Evolutionary conservation across 352 stramenopile species (phyloP), one percentile per base, ranked within the genome.

Genomic region (Globisporangium cederbergense): DNA sequence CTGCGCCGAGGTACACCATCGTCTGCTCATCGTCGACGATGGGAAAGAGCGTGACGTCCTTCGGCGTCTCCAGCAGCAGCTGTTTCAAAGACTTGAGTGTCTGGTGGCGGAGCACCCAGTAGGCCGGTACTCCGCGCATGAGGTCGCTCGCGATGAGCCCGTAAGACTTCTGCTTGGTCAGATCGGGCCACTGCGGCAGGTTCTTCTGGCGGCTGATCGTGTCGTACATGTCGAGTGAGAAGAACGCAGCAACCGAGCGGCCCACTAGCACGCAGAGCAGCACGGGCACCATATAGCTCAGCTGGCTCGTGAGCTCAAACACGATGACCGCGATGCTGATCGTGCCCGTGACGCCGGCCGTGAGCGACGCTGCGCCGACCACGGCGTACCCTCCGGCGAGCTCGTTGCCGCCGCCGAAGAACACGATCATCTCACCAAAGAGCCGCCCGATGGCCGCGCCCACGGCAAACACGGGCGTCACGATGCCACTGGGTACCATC

Each of bases 391-490:
- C 84, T 14, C 79, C 88, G 3, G 87, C 77, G 13, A 87, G 52
- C 20, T 81, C 74, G 36, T 74, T 67, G n/a, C 76, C 73, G 2
- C 79, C 70, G 13, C 79, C 80, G 1, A 88, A 52, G 20, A 84
- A 72, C 47, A 89, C 74, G 1, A 93, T 72, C 46, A 90, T 70
- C 65, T 98, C 91, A 34, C 93, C 93, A 78, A 97, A 95, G 11
- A 98, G 72, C 8, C 93, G 80, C 4, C 93, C 93, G 18, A 98
- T 67, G 2, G 78, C 82, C 3, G 88, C 88, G n/a, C 93, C 93
- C 34, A 96, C 81, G 4, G 92, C 78, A 65, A 98, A 98, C 22
- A 97, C 78, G 0, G 93, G 93, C 20, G 89, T 97, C 51, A 98
- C 95, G 36, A 98, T 83, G 6, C 93, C 93, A 25, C 88, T 90